Conservation (phyloP, 805 yeast genomes). For the Ogataea methanolica region DNA sequence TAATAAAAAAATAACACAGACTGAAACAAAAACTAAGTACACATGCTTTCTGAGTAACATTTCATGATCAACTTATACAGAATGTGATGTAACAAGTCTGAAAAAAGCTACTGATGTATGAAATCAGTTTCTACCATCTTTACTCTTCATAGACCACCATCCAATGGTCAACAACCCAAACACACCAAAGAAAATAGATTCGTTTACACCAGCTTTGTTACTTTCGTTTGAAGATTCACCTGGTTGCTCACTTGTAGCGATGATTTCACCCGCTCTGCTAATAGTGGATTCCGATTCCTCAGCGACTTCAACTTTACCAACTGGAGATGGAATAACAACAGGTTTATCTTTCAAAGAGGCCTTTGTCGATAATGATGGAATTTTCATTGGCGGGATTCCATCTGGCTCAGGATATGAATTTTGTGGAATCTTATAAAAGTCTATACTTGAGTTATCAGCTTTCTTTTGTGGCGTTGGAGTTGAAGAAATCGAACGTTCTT, state of each 20-base stretch:
- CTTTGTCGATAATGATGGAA: conserved; percentile 26
- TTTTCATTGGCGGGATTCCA: conserved; percentile 19
- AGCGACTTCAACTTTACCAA: conserved; percentile 5
- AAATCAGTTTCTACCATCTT: conserved; percentile 16
- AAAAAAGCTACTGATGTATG: background rate
- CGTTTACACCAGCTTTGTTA: conserved; percentile 7
- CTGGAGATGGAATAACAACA: conserved; percentile 1
- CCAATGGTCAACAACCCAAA: conserved; percentile 25
- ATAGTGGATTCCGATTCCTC: conserved; percentile 10
- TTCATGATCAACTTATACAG: too few relatives aligned
- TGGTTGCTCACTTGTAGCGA: conserved; percentile 3
- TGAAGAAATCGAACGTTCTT: conserved; percentile 18
- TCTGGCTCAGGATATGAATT: conserved; percentile 20
- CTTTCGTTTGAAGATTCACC: background rate
- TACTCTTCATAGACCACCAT: conserved; percentile 30
- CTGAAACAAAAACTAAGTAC: too few relatives aligned
- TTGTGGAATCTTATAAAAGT: conserved; percentile 46
- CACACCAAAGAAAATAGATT: conserved; percentile 21
- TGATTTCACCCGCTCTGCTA: conserved; percentile 16
- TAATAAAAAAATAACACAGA: background rate
- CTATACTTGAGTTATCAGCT: conserved; percentile 56
- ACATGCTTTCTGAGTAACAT: too few relatives aligned
- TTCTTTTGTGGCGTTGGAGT: conserved; percentile 34
- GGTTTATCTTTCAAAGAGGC: conserved; percentile 20
- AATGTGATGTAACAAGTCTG: too few relatives aligned